Base-by-base conservation (phyloP, 2,329 filamentous ascomycete genomes). In the Ceratocystiopsis sp. region DNA sequence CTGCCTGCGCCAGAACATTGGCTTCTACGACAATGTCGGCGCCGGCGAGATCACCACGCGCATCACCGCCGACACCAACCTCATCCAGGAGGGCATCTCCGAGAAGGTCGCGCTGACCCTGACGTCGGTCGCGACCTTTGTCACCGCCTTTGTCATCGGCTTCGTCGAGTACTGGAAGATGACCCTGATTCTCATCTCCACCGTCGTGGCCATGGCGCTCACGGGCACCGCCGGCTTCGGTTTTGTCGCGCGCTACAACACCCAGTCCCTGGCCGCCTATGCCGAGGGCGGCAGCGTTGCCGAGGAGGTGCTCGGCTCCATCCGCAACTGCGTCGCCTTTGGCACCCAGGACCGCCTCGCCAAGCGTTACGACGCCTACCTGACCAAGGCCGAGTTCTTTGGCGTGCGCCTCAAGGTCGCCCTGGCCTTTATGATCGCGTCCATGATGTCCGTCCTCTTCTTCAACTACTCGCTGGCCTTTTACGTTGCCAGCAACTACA, bases 151-250 rank as follows among this genome's bases (percentile, higher is more conserved):
- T 51, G 66, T 95, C 44, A 89, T 98, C 50, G 85, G 82, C 3
- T 96, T 94, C 57, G 62, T 89, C 60, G 83, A 84, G 54, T 93
- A 82, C 60, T 95, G 89, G 84, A 94, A 91, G 60, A 66, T 96
- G 49, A 91, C 91, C 0, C 64, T 95, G 42, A 95, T 98, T 51
- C 71, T 94, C 35, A 71, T 76, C 19, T 89, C 83, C 0, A 85
- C 83, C 1, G 78, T 96, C 48, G 65, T 89, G 37, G 83, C 85
- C 2, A 75, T 96, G 41, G 61, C 84, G n/a, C 48, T 83, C 14
- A 69, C 80, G 50, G 91, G 93, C 78, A 84, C 79, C 38, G 63
- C 67, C 41, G 77, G 81, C 14, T 84, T 81, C 5, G 65, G 62
- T 3, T 83, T 85, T 54, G 80, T 94, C 53, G 67, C 93, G 56